Conservation (phyloP, 441 rosid species). For the Erysimum cheiri region DNA sequence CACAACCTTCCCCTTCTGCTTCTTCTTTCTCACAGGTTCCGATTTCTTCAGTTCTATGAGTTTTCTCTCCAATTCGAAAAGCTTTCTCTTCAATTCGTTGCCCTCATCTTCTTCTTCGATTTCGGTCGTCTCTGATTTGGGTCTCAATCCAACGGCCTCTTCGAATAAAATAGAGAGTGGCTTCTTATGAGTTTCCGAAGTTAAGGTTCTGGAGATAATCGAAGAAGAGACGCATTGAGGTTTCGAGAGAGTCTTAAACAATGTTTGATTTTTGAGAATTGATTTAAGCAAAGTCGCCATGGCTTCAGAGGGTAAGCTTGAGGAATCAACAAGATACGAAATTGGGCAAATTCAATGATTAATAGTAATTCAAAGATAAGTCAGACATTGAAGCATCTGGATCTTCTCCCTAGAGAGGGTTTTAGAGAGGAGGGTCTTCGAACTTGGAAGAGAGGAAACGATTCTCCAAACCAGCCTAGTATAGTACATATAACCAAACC, state of each 20-base stretch:
- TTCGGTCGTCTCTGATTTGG: slow-evolving; percentile 41
- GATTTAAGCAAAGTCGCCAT: slow-evolving; percentile 43
- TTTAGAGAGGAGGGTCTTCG: not conserved
- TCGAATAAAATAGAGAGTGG: slow-evolving; percentile 54
- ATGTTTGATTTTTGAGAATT: slow-evolving; percentile 35
- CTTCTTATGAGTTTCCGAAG: slow-evolving; percentile 30
- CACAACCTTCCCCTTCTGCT: slow-evolving; percentile 10
- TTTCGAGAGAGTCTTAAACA: slow-evolving; percentile 14
- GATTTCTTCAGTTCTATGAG: slow-evolving; percentile 47
- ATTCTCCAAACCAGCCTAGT: not conserved
- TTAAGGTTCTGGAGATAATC: slow-evolving; percentile 33
- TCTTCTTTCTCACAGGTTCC: slow-evolving; percentile 34
- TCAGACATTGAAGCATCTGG: slow-evolving; percentile 15
- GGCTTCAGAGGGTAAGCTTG: not conserved
- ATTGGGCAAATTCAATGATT: not conserved
- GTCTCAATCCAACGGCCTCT: slow-evolving; percentile 59
- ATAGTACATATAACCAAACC: slow-evolving; percentile 9
- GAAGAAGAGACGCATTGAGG: slow-evolving; percentile 9
- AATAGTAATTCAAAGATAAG: not conserved
- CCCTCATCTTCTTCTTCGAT: slow-evolving; percentile 13
- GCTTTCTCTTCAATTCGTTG: slow-evolving; percentile 46
- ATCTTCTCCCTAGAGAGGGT: not conserved
- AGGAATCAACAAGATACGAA: not conserved
- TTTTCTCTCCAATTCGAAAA: slow-evolving; percentile 53
- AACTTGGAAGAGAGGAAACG: not conserved